These are phyloP conservation scores for Myxozyma monticola DNA, from an alignment of 805 yeast species.

Conservation along the genomic window DNA sequence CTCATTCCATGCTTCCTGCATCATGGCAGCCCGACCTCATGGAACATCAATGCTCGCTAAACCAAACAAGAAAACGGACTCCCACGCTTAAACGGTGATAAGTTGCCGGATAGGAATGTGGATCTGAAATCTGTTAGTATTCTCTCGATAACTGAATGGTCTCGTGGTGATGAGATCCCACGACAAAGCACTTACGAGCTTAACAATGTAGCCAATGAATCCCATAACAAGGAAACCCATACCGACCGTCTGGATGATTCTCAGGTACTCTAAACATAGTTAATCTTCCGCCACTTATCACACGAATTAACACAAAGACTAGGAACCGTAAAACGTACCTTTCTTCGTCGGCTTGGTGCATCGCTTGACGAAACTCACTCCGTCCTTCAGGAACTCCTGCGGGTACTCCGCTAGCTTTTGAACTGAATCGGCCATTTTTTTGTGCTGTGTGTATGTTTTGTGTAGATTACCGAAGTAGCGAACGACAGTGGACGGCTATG, in stretches of 20 bases:
- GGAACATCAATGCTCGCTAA: too few relatives aligned
- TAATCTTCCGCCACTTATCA: background rate
- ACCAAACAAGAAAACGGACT: background rate
- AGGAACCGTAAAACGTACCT: conserved; percentile 45
- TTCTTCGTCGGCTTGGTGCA: conserved; percentile 91
- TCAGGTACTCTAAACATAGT: conserved; percentile 61
- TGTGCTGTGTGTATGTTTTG: background rate
- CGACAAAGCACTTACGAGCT: conserved; percentile 50
- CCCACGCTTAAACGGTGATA: conserved; percentile 26
- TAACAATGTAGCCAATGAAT: conserved; percentile 92
- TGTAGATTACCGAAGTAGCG: background rate
- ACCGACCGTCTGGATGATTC: conserved; percentile 93
- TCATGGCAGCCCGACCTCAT: too few relatives aligned
- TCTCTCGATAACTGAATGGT: background rate
- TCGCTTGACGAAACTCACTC: conserved; percentile 80
- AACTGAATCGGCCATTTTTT: conserved; percentile 44
- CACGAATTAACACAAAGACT: background rate
- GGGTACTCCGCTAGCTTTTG: conserved; percentile 77
- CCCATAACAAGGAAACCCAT: conserved; percentile 98
- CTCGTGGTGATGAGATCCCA: background rate
- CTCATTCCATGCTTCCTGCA: too few relatives aligned
- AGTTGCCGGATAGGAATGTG: conserved; percentile 33
- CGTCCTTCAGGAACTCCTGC: conserved; percentile 86
- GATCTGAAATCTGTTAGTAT: conserved; percentile 12
- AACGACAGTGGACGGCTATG: background rate